Base-by-base conservation (phyloP, 331 rosid species). In the Dryas integrifolia region DNA sequence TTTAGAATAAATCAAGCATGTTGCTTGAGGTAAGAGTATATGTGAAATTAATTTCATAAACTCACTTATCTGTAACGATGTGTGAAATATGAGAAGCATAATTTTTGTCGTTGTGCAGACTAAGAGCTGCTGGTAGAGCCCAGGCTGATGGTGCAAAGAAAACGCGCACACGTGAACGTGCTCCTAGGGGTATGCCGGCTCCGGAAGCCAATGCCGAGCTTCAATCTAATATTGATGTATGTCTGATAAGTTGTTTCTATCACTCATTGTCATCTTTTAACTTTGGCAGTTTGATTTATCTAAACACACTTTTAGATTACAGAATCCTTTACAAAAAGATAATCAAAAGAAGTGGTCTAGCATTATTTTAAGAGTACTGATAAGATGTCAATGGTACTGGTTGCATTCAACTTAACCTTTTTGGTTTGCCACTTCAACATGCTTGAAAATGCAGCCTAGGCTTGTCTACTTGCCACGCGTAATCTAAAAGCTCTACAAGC, bases 141-240 rank as follows among this genome's bases (percentile, higher is more conserved):
- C 98, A 84, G 74, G 96, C 61, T 70, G 92, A 95, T 63, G 92
- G 90, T 64, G 55, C 82, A 59, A 95, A 88, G 90, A 92, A 88
- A 87, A 65, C 81, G 51, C 96, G 96, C 1, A 63, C 80, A 9
- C 97, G 91, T 43, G 90, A 86, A 58, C 87, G 82, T 59, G 84
- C 83, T 52, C 75, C 49, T 65, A 87, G 90, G 85, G 87, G 86
- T 58, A 61, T 85, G 79, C 86, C 91, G 48, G 97, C 98, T 75
- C 97, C 97, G 24, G 98, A 90, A 83, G 97, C 99, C 87, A 95
- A 95, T 53, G 97, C 99, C 0, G 99, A 95, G 75, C 89, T 92
- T 80, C 96, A 92, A 83, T 82, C 87, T 63, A 95, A 92, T 68
- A 86, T 95, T 49, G 99, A 95, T 72, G 99, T 95, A 90, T 65